These are phyloP conservation scores for Sungouiozyma intestinalis DNA, from an alignment of 805 yeast genomes.

Conservation along the genomic window DNA sequence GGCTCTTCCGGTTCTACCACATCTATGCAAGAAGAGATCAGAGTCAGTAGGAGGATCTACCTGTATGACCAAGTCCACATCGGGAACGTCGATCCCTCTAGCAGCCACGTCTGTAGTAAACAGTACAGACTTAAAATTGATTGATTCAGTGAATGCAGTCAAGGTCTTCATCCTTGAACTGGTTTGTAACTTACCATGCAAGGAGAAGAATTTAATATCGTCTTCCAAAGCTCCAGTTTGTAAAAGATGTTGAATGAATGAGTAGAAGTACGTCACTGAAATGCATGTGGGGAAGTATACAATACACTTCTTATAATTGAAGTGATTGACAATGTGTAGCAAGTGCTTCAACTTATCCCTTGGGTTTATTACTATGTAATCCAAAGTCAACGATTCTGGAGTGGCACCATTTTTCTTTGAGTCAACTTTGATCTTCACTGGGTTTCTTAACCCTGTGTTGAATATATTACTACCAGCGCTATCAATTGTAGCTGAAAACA, in stretches of 20 bases:
- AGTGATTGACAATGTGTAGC: conserved; percentile 40
- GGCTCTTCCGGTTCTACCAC: conserved; percentile 94
- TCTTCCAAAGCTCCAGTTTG: conserved; percentile 19
- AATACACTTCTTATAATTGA: conserved; percentile 65
- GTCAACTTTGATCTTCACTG: conserved; percentile 76
- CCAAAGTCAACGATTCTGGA: conserved; percentile 57
- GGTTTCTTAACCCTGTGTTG: conserved; percentile 86
- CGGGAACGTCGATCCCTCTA: conserved; percentile 90
- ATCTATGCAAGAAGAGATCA: conserved; percentile 81
- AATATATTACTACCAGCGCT: conserved; percentile 72
- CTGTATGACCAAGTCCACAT: conserved; percentile 89
- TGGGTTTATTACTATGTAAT: conserved; percentile 51
- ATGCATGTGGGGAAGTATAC: conserved; percentile 90
- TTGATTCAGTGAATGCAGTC: conserved; percentile 42
- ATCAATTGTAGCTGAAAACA: conserved; percentile 87
- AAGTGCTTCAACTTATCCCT: conserved; percentile 50
- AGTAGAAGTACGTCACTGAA: conserved; percentile 68
- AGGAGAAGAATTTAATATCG: conserved; percentile 45
- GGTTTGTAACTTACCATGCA: conserved; percentile 88
- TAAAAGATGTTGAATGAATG: conserved; percentile 36
- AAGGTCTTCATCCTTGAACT: conserved; percentile 69
- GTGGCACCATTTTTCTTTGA: conserved; percentile 33
- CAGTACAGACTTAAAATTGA: conserved; percentile 42
- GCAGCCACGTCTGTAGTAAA: conserved; percentile 98
- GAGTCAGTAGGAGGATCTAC: conserved; percentile 92